A percentile compares a stretch with the other conserved stretches of the same genome.
Conservation (phyloP, 2,329 filamentous ascomycete species). For the Penicillium frequentans region DNA sequence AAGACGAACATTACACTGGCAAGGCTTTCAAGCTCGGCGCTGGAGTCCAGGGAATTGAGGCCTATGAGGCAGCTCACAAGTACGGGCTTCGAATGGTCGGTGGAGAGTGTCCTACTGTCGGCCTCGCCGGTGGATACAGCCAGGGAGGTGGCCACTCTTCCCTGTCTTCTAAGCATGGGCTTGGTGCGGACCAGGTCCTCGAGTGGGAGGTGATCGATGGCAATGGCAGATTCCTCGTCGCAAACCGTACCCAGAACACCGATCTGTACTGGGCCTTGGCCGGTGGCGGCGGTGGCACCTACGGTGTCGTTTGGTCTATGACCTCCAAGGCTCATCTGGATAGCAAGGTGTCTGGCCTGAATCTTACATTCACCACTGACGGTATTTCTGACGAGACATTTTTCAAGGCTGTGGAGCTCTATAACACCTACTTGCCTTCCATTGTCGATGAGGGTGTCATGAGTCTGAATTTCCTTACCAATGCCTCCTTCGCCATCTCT, state of each 20-base stretch:
- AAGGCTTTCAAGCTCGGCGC: slow-evolving; percentile 55
- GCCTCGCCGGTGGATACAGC: slow-evolving; percentile 59
- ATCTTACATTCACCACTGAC: slow-evolving; percentile 42
- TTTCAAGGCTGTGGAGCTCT: slow-evolving; percentile 35
- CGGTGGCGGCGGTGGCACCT: slow-evolving; percentile 51
- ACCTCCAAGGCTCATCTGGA: slow-evolving; percentile 54
- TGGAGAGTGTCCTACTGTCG: slow-evolving; percentile 57
- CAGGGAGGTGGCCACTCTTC: slow-evolving; percentile 62
- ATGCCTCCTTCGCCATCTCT: slow-evolving; percentile 7
- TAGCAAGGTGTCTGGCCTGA: slow-evolving; percentile 45
- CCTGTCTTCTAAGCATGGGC: slow-evolving; percentile 55
- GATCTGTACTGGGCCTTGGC: slow-evolving; percentile 25
- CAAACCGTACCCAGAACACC: slow-evolving; percentile 14
- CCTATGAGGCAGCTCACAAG: slow-evolving; percentile 49
- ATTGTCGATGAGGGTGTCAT: slow-evolving; percentile 10
- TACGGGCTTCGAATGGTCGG: slow-evolving; percentile 54
- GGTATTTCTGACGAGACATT: slow-evolving; percentile 44
- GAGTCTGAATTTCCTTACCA: slow-evolving; percentile 9
- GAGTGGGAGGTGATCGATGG: slow-evolving; percentile 59
- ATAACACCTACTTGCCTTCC: slow-evolving; percentile 8
- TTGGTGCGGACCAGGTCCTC: slow-evolving; percentile 61
- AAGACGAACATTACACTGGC: slow-evolving; percentile 48
- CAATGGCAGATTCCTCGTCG: slow-evolving; percentile 13
- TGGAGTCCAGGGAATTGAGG: slow-evolving; percentile 53
- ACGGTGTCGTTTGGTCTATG: slow-evolving; percentile 58